A percentile compares a stretch with the other conserved stretches of the same genome.
Conservation (phyloP, 441 rosid species). For the Pelargonium citronellum region DNA sequence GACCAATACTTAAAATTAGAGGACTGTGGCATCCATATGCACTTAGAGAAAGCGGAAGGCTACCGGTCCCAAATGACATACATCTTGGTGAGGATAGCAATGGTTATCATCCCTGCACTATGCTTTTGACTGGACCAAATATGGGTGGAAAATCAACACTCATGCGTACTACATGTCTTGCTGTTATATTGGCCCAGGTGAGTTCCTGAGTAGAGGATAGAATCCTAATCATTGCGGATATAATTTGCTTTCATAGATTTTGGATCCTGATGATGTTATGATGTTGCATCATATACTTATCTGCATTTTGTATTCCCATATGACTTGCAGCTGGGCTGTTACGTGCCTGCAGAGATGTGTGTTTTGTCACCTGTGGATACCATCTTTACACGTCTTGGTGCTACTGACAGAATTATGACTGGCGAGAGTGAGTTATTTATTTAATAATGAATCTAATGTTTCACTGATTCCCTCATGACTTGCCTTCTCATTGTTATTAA, state of each 20-base stretch:
- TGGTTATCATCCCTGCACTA: constrained; percentile 47
- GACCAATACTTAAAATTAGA: constrained; percentile 58
- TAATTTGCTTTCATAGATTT: constrained; percentile 5
- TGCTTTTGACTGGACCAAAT: constrained; percentile 93
- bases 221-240: constrained; percentile 5
- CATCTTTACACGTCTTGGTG: constrained; percentile 92
- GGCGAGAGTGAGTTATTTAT: constrained; percentile 72
- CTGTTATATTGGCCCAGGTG: constrained; percentile 88
- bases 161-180: constrained; percentile 81
- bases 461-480: neutral
- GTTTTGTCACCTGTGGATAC: constrained; percentile 67
- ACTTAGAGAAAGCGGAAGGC: constrained; percentile 55
- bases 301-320: constrained; percentile 7
- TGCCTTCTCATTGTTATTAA: neutral
- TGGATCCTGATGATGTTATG: neutral
- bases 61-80: constrained; percentile 79
- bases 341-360: constrained; percentile 68
- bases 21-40: constrained; percentile 97
- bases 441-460: constrained; percentile 4
- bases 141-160: constrained; percentile 99
- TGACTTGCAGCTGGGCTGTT: constrained; percentile 78
- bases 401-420: constrained; percentile 89
- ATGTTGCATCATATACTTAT: neutral
- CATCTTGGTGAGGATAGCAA: constrained; percentile 57
- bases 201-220: constrained; percentile 23